Evolutionary conservation across 345 rosid genomes (phyloP).

Genomic region (Acer campestre): DNA sequence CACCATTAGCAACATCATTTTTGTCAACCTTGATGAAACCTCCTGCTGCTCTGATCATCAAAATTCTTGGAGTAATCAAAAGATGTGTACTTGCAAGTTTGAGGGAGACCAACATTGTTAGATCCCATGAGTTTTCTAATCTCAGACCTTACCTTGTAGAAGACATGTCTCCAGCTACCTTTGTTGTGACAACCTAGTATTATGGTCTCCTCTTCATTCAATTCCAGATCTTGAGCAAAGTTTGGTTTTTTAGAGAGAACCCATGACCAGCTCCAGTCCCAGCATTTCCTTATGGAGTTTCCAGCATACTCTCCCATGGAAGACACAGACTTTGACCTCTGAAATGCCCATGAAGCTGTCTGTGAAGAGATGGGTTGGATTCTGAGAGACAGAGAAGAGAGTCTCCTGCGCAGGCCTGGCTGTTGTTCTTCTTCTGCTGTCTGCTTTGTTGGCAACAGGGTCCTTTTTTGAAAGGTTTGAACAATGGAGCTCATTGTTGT

Average conservation of each 20-base stretch:
- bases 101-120: constrained; percentile 60
- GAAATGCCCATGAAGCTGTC: constrained; percentile 51
- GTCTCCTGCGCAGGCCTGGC: constrained; percentile 57
- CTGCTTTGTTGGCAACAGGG: constrained; percentile 25
- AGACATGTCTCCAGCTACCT: constrained; percentile 88
- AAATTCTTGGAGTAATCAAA: constrained; percentile 50
- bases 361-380: constrained; percentile 44
- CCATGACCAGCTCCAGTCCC: constrained; percentile 93
- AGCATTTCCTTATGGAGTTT: constrained; percentile 69
- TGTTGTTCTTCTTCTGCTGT: constrained; percentile 18
- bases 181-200: constrained; percentile 57
- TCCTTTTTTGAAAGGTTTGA: constrained; percentile 54
- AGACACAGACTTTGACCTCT: constrained; percentile 65
- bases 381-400: constrained; percentile 73
- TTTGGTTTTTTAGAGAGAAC: constrained; percentile 69
- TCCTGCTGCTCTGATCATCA: constrained; percentile 18
- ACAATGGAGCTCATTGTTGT: constrained; percentile 59
- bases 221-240: constrained; percentile 80
- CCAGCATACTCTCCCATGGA: constrained; percentile 63
- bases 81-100: constrained; percentile 56
- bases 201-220: constrained; percentile 73
- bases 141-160: constrained; percentile 67
- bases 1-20: background rate
- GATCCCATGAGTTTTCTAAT: constrained; percentile 54
- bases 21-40: background rate